phyloP scores from a whole-genome alignment of 768 basidiomycete species.

The Boletus vinaceobasis region DNA sequence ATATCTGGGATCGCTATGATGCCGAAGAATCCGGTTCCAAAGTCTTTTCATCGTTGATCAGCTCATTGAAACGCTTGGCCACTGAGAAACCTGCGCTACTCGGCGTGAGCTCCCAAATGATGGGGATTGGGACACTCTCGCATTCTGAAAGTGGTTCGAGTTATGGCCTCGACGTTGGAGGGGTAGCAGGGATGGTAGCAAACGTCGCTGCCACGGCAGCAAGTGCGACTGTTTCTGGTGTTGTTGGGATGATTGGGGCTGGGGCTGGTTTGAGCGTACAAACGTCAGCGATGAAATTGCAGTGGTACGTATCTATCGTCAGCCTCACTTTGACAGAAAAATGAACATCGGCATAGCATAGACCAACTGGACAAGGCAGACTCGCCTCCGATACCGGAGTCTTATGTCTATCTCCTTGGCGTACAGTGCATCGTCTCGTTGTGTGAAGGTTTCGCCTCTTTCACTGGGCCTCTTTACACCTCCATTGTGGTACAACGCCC shows the following conservation, averaged over 20 bases:
- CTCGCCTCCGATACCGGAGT: constrained; percentile 87
- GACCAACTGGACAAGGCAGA: constrained; percentile 98
- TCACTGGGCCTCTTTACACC: constrained; percentile 73
- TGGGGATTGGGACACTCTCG: constrained; percentile 64
- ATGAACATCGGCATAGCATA: constrained; percentile 55
- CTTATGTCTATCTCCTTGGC: constrained; percentile 89
- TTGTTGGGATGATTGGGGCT: constrained; percentile 80
- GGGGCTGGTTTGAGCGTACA: constrained; percentile 70
- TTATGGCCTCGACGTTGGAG: constrained; percentile 62
- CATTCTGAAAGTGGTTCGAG: constrained; percentile 27
- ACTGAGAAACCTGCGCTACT: constrained; percentile 87
- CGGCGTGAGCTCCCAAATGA: constrained; percentile 76
- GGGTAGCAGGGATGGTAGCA: constrained; percentile 80
- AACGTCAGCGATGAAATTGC: constrained; percentile 79
- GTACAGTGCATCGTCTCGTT: constrained; percentile 85
- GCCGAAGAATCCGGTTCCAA: constrained; percentile 57
- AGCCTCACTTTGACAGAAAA: not conserved
- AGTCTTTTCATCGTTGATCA: constrained; percentile 73
- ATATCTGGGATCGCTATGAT: constrained; percentile 79
- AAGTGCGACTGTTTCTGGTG: constrained; percentile 77
- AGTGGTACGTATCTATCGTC: constrained; percentile 58
- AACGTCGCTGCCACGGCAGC: constrained; percentile 79
- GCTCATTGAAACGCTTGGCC: constrained; percentile 79
- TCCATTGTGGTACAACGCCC: constrained; percentile 65
- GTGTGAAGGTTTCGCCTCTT: constrained; percentile 79